Evolutionary conservation across 108 stramenopile genomes (phyloP).

Genomic region (Cyclotella baltica): DNA sequence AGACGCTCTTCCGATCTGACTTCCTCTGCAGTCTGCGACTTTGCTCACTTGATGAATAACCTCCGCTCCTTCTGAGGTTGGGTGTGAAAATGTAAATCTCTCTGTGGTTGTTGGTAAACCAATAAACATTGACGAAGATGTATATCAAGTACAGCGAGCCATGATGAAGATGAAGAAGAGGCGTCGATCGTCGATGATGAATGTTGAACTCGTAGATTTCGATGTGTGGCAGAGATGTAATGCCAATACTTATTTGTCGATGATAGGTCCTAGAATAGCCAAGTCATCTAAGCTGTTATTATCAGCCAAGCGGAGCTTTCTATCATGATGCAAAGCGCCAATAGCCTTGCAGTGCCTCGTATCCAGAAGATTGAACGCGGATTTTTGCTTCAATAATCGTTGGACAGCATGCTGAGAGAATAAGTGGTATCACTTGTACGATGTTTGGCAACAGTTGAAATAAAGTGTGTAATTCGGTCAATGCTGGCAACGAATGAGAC

Average conservation of each 20-base stretch:
- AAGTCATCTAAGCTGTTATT: slow-evolving; percentile 3
- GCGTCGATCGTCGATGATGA: slow-evolving; percentile 45
- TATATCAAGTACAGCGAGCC: background rate
- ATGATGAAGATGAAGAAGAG: slow-evolving; percentile 13
- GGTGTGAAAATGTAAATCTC: slow-evolving; percentile 21
- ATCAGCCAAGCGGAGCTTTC: slow-evolving; percentile 28
- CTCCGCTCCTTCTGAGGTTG: no score
- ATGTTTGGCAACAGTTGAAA: slow-evolving; percentile 33
- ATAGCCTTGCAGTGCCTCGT: slow-evolving; percentile 39
- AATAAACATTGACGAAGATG: background rate
- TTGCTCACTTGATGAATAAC: no score
- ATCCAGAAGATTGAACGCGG: slow-evolving; percentile 36
- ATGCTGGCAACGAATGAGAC: slow-evolving; percentile 11
- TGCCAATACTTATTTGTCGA: slow-evolving; percentile 33
- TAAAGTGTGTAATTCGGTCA: slow-evolving; percentile 20
- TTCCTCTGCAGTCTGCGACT: no score
- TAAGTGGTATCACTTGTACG: background rate
- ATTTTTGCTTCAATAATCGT: slow-evolving; percentile 5
- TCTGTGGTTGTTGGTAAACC: background rate
- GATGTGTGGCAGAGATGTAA: slow-evolving; percentile 46
- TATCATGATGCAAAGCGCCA: slow-evolving; percentile 41
- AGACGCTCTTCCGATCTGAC: no score
- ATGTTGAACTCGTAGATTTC: slow-evolving; percentile 40
- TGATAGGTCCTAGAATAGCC: slow-evolving; percentile 15
- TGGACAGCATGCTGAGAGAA: slow-evolving; percentile 12